Percentiles rank a stretch among this genome's conserved stretches.
These are phyloP conservation scores for Nothophaeocryptopus gaeumannii DNA, from an alignment of 2,329 filamentous ascomycete genomes.

Conservation along the genomic window DNA sequence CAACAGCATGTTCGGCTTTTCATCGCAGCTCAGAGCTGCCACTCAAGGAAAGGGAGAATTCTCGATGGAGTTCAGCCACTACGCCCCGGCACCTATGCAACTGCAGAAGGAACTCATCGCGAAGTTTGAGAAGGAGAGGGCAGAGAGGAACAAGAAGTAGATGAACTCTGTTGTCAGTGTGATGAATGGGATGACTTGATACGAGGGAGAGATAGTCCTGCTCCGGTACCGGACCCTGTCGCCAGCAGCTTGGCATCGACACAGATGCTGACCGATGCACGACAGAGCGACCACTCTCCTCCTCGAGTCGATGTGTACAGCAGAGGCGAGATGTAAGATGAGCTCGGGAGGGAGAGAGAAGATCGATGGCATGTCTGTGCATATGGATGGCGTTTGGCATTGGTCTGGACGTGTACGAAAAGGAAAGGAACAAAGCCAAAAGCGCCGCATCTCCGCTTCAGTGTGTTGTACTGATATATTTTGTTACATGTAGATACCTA, in stretches of 20 bases:
- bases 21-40: conserved; percentile 80
- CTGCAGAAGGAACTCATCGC: conserved; percentile 75
- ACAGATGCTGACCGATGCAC: not conserved
- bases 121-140: conserved; percentile 65
- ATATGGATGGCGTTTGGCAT: conserved; percentile 1
- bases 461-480: conserved; percentile 4
- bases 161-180: not conserved
- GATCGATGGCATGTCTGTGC: not conserved
- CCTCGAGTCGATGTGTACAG: no score
- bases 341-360: not conserved
- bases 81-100: conserved; percentile 79
- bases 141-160: conserved; percentile 61
- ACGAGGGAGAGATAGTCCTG: not conserved
- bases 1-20: conserved; percentile 98
- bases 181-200: not conserved
- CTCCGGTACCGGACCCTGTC: not conserved
- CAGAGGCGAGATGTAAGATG: no score
- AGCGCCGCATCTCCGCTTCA: conserved; percentile 11
- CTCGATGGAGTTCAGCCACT: conserved; percentile 98
- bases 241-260: not conserved
- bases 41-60: conserved; percentile 99
- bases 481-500: not conserved
- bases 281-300: not conserved
- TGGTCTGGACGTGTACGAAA: not conserved
- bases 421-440: not conserved